Base-by-base conservation (phyloP, 306 rosid genomes). In the Macrotyloma uniflorum region DNA sequence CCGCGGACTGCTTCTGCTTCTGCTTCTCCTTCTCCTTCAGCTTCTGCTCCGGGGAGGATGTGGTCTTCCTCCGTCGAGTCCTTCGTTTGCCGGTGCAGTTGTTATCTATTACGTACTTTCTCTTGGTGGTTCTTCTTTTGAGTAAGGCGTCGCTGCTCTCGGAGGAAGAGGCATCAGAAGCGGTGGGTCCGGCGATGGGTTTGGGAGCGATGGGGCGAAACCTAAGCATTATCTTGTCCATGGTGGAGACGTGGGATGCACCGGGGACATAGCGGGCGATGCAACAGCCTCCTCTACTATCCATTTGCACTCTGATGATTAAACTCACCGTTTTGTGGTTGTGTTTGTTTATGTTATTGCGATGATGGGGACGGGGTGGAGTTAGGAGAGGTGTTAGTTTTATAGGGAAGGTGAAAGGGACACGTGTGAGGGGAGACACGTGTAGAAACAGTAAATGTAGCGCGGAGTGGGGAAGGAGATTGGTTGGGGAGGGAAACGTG, bases 141-240 rank as follows among this genome's bases (percentile, higher is more conserved):
- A 35, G 45, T 3, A 71, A 24, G 8, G 55, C 61, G 0, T 80
- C 93, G 0, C 80, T 30, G 35, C 65, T 74, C 51, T 87, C 90
- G 36, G 85, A 75, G 8, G 90, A 70, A 23, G 86, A 86, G 4
- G 67, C 83, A 0, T 85, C 86, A 28, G 90, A 84, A 5, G 42
- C 33, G 0, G 86, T 38, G 5, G 62, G 68, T 6, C 89, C 88
- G 69, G 82, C 35, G 5, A 67, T 82, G 0, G 99, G 98, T 49
- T 91, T 95, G 3, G 99, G 99, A 0, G 96, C 98, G 28, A 95
- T 95, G 0, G 99, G 99, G 1, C 98, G 88, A 69, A 90, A 95
- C 26, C 87, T 70, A 0, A 87, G 92, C 99, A 95, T 95, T 84
- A 95, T 95, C 40, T 76, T 83, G 63, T 85, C 82, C 11, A 86